Evolutionary conservation across 2,329 filamentous ascomycete species (phyloP).

Genomic region (Tolypocladium inflatum): DNA sequence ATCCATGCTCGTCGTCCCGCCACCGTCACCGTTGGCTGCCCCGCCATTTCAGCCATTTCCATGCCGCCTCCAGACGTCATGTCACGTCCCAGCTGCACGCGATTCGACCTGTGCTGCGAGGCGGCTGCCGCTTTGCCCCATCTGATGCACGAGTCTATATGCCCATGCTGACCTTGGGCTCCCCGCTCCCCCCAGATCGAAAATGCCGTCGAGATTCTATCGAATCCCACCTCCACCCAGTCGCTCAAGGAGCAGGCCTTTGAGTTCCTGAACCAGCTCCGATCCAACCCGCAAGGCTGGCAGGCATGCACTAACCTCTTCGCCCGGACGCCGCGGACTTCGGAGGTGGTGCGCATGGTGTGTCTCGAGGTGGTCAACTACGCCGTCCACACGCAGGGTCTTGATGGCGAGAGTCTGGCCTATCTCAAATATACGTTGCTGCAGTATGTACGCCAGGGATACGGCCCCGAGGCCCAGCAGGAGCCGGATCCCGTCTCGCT

Average conservation of each 20-base stretch:
- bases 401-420: conserved; percentile 62
- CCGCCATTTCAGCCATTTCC: background rate
- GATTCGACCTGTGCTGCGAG: background rate
- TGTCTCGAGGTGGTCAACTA: conserved; percentile 90
- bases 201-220: conserved; percentile 92
- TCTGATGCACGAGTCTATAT: background rate
- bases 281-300: conserved; percentile 77
- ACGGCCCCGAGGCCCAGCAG: conserved; percentile 49
- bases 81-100: background rate
- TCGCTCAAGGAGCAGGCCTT: conserved; percentile 73
- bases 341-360: conserved; percentile 80
- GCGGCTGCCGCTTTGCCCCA: background rate
- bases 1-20: background rate
- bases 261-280: conserved; percentile 69
- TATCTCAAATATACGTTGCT: conserved; percentile 76
- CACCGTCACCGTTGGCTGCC: background rate
- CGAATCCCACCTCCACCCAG: conserved; percentile 68
- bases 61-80: background rate
- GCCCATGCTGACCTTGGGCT: background rate
- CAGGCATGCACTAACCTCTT: conserved; percentile 84
- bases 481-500: conserved; percentile 64
- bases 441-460: conserved; percentile 69
- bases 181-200: conserved; percentile 56
- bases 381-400: conserved; percentile 69
- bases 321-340: conserved; percentile 62